Percentiles rank a stretch among this genome's conserved stretches.
Evolutionary conservation across 2,329 filamentous ascomycete species (phyloP).

Genomic region (Thelonectria discophora): DNA sequence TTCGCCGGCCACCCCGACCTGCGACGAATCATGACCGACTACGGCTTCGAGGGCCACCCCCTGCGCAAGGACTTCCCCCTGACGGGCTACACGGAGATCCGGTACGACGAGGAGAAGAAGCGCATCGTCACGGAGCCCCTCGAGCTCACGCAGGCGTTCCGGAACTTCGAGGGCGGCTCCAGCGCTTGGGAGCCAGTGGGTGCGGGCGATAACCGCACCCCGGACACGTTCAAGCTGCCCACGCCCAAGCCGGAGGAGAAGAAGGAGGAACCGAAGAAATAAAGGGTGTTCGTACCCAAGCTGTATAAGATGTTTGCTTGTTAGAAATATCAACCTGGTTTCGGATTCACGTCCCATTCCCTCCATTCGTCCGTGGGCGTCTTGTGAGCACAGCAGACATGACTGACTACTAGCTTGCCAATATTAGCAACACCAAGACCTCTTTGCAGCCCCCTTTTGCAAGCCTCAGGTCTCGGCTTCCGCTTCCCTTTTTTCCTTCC

Average conservation of each 20-base stretch:
- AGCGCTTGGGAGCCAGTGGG: constrained; percentile 74
- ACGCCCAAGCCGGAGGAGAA: constrained; percentile 95
- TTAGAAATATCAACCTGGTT: constrained; percentile 45
- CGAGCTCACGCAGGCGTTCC: constrained; percentile 97
- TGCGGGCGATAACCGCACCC: constrained; percentile 78
- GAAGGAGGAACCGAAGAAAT: constrained; percentile 93
- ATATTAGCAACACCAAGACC: not conserved
- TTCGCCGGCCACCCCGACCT: constrained; percentile 95
- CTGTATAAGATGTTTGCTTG: constrained; percentile 46
- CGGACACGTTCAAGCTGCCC: constrained; percentile 91
- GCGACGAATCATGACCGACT: constrained; percentile 98
- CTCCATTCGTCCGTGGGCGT: constrained; percentile 19
- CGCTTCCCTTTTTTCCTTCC: constrained; percentile 9
- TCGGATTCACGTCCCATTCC: constrained; percentile 27
- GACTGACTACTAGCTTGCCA: not conserved
- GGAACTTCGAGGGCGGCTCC: constrained; percentile 94
- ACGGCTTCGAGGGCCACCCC: constrained; percentile 97
- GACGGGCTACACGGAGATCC: constrained; percentile 96
- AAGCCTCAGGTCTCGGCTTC: not conserved
- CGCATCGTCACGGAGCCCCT: constrained; percentile 97
- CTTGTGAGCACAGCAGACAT: constrained; percentile 19
- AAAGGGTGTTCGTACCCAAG: constrained; percentile 49
- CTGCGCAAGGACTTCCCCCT: constrained; percentile 97
- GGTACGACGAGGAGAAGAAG: constrained; percentile 99
- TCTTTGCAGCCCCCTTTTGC: not conserved